Evolutionary conservation across 148 eudicot species (phyloP).

Genomic region (Diospyros lotus): DNA sequence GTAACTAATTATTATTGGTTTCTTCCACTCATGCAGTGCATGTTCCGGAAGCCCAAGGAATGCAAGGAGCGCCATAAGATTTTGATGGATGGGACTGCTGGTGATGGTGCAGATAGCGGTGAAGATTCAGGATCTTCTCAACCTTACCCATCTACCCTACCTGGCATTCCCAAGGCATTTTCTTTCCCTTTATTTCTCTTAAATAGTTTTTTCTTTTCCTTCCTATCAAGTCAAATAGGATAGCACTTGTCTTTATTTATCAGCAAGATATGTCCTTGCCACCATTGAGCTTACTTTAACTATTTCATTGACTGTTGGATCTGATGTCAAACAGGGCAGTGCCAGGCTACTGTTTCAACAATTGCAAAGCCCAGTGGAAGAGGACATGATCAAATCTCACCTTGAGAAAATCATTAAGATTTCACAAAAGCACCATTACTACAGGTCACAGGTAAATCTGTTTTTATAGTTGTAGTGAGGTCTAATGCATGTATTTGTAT

Average conservation of each 20-base stretch:
- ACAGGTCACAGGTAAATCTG: slow-evolving; percentile 55
- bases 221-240: slow-evolving; percentile 1
- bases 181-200: not conserved
- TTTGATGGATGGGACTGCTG: slow-evolving; percentile 68
- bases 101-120: slow-evolving; percentile 97
- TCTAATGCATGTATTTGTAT: not conserved
- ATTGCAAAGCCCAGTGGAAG: slow-evolving; percentile 88
- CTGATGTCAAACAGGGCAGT: slow-evolving; percentile 61
- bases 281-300: slow-evolving; percentile 3
- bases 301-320: slow-evolving; percentile 13
- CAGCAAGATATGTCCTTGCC: not conserved
- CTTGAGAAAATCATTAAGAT: slow-evolving; percentile 77
- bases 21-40: slow-evolving; percentile 45
- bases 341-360: slow-evolving; percentile 92
- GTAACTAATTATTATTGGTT: not conserved
- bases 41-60: slow-evolving; percentile 81
- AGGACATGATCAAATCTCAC: slow-evolving; percentile 80
- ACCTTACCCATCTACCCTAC: slow-evolving; percentile 83
- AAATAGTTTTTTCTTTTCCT: not conserved
- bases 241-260: not conserved
- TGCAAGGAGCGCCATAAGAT: slow-evolving; percentile 81
- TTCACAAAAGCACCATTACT: slow-evolving; percentile 48
- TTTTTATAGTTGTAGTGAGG: not conserved
- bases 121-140: slow-evolving; percentile 97
- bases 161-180: slow-evolving; percentile 94